Conservation (phyloP, 2,329 filamentous ascomycete genomes). For the Whalleya microplaca region DNA sequence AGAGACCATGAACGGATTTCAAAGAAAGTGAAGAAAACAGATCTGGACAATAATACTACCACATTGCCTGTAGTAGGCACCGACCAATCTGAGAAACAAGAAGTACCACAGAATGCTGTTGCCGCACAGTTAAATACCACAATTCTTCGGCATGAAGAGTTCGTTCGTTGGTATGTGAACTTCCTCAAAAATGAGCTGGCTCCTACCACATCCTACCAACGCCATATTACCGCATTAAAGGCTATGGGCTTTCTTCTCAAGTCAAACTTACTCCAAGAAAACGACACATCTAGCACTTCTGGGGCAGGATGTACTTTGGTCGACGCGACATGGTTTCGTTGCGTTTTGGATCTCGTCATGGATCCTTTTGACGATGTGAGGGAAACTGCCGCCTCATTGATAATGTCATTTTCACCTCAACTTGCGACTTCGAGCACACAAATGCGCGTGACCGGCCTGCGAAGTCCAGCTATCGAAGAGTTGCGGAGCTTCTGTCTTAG, state of each 20-base stretch:
- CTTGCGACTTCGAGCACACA: conserved; percentile 33
- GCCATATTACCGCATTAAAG: conserved; percentile 81
- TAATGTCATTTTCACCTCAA: conserved; percentile 53
- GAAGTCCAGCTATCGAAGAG: conserved; percentile 34
- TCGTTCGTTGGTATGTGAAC: conserved; percentile 73
- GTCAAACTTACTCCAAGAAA: conserved; percentile 46
- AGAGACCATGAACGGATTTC: conserved; percentile 37
- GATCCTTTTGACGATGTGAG: conserved; percentile 95
- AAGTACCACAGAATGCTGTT: conserved; percentile 8
- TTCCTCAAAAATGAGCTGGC: conserved; percentile 77
- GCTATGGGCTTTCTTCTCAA: conserved; percentile 69
- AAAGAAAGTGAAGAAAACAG: conserved; percentile 36
- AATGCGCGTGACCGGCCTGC: conserved; percentile 7
- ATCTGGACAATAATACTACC: not conserved
- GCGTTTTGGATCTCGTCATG: conserved; percentile 77
- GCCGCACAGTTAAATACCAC: conserved; percentile 38
- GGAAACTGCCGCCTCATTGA: conserved; percentile 54
- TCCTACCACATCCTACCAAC: conserved; percentile 85
- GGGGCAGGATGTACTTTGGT: conserved; percentile 44
- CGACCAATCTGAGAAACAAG: conserved; percentile 7
- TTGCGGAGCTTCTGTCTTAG: conserved; percentile 53
- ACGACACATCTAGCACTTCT: conserved; percentile 50
- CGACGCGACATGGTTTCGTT: conserved; percentile 58
- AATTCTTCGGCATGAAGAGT: conserved; percentile 59
- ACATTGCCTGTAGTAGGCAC: conserved; percentile 3